These are phyloP conservation scores for Aphanomyces astaci DNA, from an alignment of 352 stramenopile genomes.

Conservation along the genomic window DNA sequence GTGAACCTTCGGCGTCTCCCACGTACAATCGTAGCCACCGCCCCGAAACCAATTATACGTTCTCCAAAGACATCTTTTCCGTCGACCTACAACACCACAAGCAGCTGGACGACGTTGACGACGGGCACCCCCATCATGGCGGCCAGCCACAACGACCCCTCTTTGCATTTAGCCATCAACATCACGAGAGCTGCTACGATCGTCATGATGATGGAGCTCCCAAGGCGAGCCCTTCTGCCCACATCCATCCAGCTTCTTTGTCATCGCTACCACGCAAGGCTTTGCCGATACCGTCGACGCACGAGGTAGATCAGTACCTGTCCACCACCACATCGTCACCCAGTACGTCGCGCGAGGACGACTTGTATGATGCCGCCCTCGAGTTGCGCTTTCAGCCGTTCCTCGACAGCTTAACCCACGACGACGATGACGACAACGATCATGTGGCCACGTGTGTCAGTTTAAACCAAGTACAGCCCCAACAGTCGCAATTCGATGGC, in stretches of 20 bases:
- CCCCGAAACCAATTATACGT: constrained; percentile 1
- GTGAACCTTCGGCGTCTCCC: not conserved
- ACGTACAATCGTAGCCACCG: not conserved
- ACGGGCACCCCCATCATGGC: too few relatives aligned
- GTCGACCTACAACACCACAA: not conserved
- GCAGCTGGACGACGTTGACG: not conserved
- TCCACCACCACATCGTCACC: too few relatives aligned
- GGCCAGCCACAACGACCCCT: too few relatives aligned
- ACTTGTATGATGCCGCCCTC: not conserved
- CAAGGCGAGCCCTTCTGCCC: too few relatives aligned
- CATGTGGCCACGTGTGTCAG: not conserved
- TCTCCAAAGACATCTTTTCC: constrained; percentile 8
- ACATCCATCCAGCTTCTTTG: not conserved
- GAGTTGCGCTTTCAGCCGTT: not conserved
- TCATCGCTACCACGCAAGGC: not conserved
- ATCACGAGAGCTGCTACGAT: too few relatives aligned
- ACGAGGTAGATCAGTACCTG: too few relatives aligned
- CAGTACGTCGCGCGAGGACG: not conserved
- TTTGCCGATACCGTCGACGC: too few relatives aligned
- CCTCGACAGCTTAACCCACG: constrained; percentile 4
- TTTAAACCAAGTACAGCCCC: not conserved
- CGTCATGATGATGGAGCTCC: too few relatives aligned
- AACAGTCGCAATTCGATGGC: not conserved
- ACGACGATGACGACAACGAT: not conserved
- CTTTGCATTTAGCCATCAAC: not conserved